Conservation (phyloP, 2,329 filamentous ascomycete species). For the Fusarium robinianum region DNA sequence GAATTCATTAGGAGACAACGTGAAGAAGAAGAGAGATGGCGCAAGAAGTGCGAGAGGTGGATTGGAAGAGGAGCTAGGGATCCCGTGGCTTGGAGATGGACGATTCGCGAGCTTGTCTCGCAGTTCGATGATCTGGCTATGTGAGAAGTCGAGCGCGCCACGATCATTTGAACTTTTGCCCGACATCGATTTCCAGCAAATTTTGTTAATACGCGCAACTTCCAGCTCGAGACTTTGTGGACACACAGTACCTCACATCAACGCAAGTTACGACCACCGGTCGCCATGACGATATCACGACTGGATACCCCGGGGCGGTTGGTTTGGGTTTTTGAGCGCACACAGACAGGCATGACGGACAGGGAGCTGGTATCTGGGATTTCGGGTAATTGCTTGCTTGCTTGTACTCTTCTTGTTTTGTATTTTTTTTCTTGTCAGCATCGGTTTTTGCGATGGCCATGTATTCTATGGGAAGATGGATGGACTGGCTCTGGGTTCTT, state of each 20-base stretch:
- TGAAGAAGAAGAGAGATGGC: conserved; percentile 91
- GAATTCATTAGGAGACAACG: conserved; percentile 88
- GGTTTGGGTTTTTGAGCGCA: conserved; percentile 14
- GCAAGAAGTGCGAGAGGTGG: conserved; percentile 86
- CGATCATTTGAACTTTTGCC: conserved; percentile 17
- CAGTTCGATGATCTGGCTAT: conserved; percentile 48
- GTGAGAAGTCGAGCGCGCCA: conserved; percentile 29
- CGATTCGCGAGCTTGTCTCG: conserved; percentile 64
- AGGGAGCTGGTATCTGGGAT: conserved; percentile 10
- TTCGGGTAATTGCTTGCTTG: conserved; percentile 5
- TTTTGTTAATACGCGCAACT: conserved; percentile 33
- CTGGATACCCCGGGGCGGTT: conserved; percentile 30
- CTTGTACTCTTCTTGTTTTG: conserved; percentile 9
- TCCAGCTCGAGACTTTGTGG: conserved; percentile 26
- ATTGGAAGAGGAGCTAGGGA: conserved; percentile 62
- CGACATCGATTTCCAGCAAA: conserved; percentile 22
- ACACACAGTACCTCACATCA: conserved; percentile 25
- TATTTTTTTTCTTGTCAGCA: conserved; percentile 20
- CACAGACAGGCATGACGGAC: too few relatives aligned
- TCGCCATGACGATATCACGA: conserved; percentile 23
- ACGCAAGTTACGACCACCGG: conserved; percentile 22
- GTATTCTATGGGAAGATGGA: conserved; percentile 30
- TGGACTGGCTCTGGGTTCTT: conserved; percentile 10
- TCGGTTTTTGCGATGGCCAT: conserved; percentile 30
- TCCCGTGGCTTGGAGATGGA: conserved; percentile 76